Evolutionary conservation across 1,139 yeast genomes (phyloP).

Genomic region (Candida neerlandica): DNA sequence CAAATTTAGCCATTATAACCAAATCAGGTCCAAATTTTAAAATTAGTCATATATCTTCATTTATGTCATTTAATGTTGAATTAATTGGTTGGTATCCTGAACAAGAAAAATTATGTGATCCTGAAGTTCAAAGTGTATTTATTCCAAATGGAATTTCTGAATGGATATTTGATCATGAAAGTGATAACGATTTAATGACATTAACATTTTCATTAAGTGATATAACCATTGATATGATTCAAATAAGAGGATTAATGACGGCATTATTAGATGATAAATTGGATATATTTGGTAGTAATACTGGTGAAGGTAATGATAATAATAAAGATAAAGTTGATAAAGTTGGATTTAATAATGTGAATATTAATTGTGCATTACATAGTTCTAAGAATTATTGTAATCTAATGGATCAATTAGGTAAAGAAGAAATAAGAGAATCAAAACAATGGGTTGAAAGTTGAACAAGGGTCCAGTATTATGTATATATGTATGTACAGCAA

Average conservation of each 20-base stretch:
- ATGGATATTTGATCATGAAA: slow-evolving; percentile 24
- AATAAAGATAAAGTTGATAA: background rate
- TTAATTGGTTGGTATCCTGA: slow-evolving; percentile 37
- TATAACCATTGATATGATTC: slow-evolving; percentile 33
- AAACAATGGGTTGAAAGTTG: background rate
- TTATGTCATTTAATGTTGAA: slow-evolving; percentile 41
- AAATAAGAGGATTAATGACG: slow-evolving; percentile 34
- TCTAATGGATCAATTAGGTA: background rate
- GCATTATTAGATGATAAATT: slow-evolving; percentile 20
- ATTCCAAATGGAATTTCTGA: slow-evolving; percentile 40
- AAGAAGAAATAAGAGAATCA: background rate
- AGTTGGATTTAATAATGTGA: slow-evolving; percentile 29
- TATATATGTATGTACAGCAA: background rate
- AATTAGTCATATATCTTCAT: slow-evolving; percentile 35
- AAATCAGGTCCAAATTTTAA: slow-evolving; percentile 22
- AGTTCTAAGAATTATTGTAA: slow-evolving; percentile 31
- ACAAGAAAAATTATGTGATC: slow-evolving; percentile 23
- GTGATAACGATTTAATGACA: slow-evolving; percentile 30
- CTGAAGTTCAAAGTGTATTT: slow-evolving; percentile 23
- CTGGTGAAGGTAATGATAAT: slow-evolving; percentile 16
- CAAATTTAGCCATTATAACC: slow-evolving; percentile 44
- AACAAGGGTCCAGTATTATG: background rate
- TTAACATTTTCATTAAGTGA: slow-evolving; percentile 38
- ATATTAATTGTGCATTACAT: slow-evolving; percentile 36
- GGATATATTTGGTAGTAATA: background rate